phyloP scores from a whole-genome alignment of 768 basidiomycete genomes.

The Obba rivulosa region DNA sequence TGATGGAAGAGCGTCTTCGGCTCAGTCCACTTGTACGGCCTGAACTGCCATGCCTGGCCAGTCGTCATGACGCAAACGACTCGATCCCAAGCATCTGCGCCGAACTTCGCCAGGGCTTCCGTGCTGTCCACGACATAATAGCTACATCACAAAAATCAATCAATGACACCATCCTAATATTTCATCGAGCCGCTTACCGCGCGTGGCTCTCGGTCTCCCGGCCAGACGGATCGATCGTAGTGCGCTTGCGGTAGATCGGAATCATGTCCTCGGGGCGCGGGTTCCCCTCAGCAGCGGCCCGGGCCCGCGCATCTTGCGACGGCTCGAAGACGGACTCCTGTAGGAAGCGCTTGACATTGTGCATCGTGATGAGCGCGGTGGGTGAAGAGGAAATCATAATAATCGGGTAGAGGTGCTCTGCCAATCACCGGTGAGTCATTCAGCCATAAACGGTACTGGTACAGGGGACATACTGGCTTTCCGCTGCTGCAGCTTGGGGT shows the following conservation, averaged over 20 bases:
- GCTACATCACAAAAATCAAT: slow-evolving; percentile 17
- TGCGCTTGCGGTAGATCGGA: slow-evolving; percentile 82
- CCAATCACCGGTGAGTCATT: not conserved
- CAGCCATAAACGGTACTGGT: not conserved
- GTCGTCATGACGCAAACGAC: slow-evolving; percentile 98
- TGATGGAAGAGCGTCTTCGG: slow-evolving; percentile 91
- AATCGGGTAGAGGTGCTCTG: slow-evolving; percentile 82
- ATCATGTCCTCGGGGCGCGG: slow-evolving; percentile 77
- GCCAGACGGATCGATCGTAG: slow-evolving; percentile 59
- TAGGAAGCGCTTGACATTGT: slow-evolving; percentile 92
- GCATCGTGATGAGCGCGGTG: slow-evolving; percentile 94
- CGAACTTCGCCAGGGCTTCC: slow-evolving; percentile 90
- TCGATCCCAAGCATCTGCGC: slow-evolving; percentile 91
- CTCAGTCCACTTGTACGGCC: slow-evolving; percentile 95
- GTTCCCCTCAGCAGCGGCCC: slow-evolving; percentile 65
- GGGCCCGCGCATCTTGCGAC: slow-evolving; percentile 68
- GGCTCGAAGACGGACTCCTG: slow-evolving; percentile 81
- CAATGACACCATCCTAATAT: not conserved
- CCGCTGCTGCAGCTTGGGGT: slow-evolving; percentile 57
- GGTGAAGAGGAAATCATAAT: slow-evolving; percentile 97
- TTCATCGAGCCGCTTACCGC: slow-evolving; percentile 18
- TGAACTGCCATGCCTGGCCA: slow-evolving; percentile 97
- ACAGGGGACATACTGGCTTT: slow-evolving; percentile 62
- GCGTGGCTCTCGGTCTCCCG: slow-evolving; percentile 46
- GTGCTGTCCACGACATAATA: slow-evolving; percentile 91